These are phyloP conservation scores for Fusarium metavorans DNA, from an alignment of 2,329 filamentous ascomycete genomes.

Conservation along the genomic window DNA sequence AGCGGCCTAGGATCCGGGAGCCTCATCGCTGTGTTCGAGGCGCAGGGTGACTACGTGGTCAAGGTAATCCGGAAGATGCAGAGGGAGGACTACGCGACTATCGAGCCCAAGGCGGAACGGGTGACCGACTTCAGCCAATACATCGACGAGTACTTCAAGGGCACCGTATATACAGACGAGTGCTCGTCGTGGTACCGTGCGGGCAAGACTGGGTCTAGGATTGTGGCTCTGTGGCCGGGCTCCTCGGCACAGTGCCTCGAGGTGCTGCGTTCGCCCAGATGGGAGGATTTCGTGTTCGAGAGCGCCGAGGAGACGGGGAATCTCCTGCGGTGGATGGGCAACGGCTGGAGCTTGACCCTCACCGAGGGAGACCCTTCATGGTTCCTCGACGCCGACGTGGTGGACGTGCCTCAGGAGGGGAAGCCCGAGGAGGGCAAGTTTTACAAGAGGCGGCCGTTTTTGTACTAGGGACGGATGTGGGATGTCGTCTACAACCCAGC, in stretches of 20 bases:
- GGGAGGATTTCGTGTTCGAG: slow-evolving; percentile 20
- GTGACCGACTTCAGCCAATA: slow-evolving; percentile 19
- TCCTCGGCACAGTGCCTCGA: slow-evolving; percentile 15
- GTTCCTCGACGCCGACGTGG: slow-evolving; percentile 15
- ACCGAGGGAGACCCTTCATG: slow-evolving; percentile 22
- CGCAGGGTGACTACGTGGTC: slow-evolving; percentile 51
- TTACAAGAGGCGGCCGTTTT: slow-evolving; percentile 8
- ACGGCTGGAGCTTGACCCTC: slow-evolving; percentile 15
- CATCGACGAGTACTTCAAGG: slow-evolving; percentile 25
- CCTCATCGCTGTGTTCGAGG: slow-evolving; percentile 60
- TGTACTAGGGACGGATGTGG: background rate
- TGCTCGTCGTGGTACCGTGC: slow-evolving; percentile 22
- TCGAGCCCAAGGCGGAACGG: slow-evolving; percentile 2
- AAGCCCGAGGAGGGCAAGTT: slow-evolving; percentile 15
- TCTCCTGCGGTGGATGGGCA: slow-evolving; percentile 14
- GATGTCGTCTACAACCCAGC: no score
- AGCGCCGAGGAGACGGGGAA: slow-evolving; percentile 4
- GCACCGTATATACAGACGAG: slow-evolving; percentile 20
- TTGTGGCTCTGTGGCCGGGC: slow-evolving; percentile 25
- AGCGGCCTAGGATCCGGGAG: slow-evolving; percentile 60
- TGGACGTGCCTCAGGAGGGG: slow-evolving; percentile 13
- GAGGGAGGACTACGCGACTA: slow-evolving; percentile 34
- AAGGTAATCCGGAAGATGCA: slow-evolving; percentile 40
- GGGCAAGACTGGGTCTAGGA: background rate
- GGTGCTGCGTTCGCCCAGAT: slow-evolving; percentile 10